These are phyloP conservation scores for Trichoderma koningii DNA, from an alignment of 2,329 filamentous ascomycete species.

Conservation along the genomic window DNA sequence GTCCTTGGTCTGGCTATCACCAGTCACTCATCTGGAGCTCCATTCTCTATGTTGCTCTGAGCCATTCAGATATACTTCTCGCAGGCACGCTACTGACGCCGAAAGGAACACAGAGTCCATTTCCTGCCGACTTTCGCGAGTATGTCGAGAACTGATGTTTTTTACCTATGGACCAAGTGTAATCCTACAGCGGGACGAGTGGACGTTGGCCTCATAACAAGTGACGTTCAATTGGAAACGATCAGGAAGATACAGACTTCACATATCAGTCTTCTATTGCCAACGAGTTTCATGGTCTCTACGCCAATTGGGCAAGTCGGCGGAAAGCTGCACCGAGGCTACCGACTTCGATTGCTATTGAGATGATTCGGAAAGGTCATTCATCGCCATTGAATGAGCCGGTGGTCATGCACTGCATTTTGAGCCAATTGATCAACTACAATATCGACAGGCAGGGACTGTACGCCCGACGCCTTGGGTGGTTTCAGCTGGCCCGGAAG, in stretches of 20 bases:
- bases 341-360: slow-evolving; percentile 55
- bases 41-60: slow-evolving; percentile 55
- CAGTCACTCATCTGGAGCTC: slow-evolving; percentile 60
- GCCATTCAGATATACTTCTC: slow-evolving; percentile 57
- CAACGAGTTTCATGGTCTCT: slow-evolving; percentile 62
- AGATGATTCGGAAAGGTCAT: slow-evolving; percentile 47
- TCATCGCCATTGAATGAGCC: slow-evolving; percentile 41
- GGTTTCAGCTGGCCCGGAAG: slow-evolving; percentile 28
- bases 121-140: slow-evolving; percentile 52
- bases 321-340: slow-evolving; percentile 55
- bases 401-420: slow-evolving; percentile 46
- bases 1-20: slow-evolving; percentile 55
- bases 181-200: slow-evolving; percentile 40
- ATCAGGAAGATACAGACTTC: slow-evolving; percentile 56
- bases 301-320: slow-evolving; percentile 60
- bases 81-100: slow-evolving; percentile 51
- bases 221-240: slow-evolving; percentile 31
- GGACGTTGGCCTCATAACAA: slow-evolving; percentile 43
- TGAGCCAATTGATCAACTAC: slow-evolving; percentile 48
- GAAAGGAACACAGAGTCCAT: slow-evolving; percentile 54
- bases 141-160: slow-evolving; percentile 50
- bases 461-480: slow-evolving; percentile 47
- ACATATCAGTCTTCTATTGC: slow-evolving; percentile 70
- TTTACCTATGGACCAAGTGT: slow-evolving; percentile 60
- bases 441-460: slow-evolving; percentile 46